These are phyloP conservation scores for Saturnispora quitensis DNA, from an alignment of 805 yeast species.

Conservation along the genomic window DNA sequence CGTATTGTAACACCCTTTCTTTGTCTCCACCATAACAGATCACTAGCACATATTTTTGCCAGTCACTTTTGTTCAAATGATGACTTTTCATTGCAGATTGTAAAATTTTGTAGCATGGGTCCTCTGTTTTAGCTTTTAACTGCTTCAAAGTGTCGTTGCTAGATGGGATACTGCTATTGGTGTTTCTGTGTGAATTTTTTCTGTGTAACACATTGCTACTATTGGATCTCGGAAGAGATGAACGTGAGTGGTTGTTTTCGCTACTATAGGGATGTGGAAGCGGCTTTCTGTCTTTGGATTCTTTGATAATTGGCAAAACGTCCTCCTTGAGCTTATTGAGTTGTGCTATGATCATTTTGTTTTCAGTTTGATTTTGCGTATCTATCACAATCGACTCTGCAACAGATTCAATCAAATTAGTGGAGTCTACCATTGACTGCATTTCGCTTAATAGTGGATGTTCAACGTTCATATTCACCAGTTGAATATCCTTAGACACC, in stretches of 20 bases:
- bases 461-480: slow-evolving; percentile 13
- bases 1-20: slow-evolving; percentile 71
- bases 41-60: slow-evolving; percentile 82
- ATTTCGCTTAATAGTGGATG: slow-evolving; percentile 22
- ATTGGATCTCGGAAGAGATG: not conserved
- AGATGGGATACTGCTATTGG: slow-evolving; percentile 15
- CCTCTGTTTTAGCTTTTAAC: slow-evolving; percentile 78
- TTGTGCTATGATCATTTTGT: slow-evolving; percentile 40
- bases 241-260: slow-evolving; percentile 1
- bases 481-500: slow-evolving; percentile 22
- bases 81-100: slow-evolving; percentile 86
- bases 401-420: slow-evolving; percentile 17
- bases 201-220: not conserved
- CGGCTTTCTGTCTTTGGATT: slow-evolving; percentile 57
- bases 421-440: slow-evolving; percentile 20
- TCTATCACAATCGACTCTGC: slow-evolving; percentile 20
- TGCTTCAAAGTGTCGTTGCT: slow-evolving; percentile 66
- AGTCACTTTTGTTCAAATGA: slow-evolving; percentile 65
- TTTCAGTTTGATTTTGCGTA: slow-evolving; percentile 9
- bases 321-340: slow-evolving; percentile 53
- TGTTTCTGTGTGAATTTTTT: not conserved
- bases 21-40: slow-evolving; percentile 89
- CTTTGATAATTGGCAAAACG: slow-evolving; percentile 51
- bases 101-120: slow-evolving; percentile 79
- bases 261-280: slow-evolving; percentile 45